Evolutionary conservation across 2,329 filamentous ascomycete genomes (phyloP), one percentile per base, ranked within the genome.

Genomic region (Hypoxylon sp.): DNA sequence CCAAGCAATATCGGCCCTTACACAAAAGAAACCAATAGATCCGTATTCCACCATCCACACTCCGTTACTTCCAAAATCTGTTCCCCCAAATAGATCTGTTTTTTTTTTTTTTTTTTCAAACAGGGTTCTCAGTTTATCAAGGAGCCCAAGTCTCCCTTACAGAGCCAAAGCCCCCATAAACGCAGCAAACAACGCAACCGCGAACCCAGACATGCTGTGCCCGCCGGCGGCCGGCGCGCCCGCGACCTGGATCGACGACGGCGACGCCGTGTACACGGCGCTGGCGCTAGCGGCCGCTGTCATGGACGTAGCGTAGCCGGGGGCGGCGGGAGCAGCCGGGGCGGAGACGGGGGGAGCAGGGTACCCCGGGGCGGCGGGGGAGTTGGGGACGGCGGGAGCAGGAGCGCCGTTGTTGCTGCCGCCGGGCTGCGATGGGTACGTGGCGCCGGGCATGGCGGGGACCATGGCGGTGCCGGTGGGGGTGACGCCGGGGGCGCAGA

Each of bases 401-500:
- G 47, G 55, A n/a, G n/a, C n/a, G n/a, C n/a, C n/a, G n/a, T n/a
- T n/a, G 19, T 51, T n/a, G 7, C 30, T 24, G 19, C 51, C 15
- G 56, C 20, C 32, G 19, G 54, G 53, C 24, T 15, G 17, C 17
- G 56, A 48, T 15, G 37, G 24, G 32, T 32, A 55, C 37, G 62
- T 24, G 19, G 59, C 52, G 46, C 19, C 41, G 0, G 67, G 26
- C 30, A 46, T 15, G 11, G 58, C 54, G 5, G 65, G 61, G 34
- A 30, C 62, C 28, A 62, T 51, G 24, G 54, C 68, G 32, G 62
- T 51, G 24, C 51, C 68, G 32, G 62, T 65, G n/a, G 61, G 56
- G 10, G 64, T 62, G n/a, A 65, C 59, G 50, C 64, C 59, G 2
- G 67, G 62, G 0, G 67, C 54, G 57, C 66, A 70, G 37, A 70